Evolutionary conservation across 108 stramenopile species (phyloP), one percentile per base, ranked within the genome.

Genomic region (Cyclotella sp.): DNA sequence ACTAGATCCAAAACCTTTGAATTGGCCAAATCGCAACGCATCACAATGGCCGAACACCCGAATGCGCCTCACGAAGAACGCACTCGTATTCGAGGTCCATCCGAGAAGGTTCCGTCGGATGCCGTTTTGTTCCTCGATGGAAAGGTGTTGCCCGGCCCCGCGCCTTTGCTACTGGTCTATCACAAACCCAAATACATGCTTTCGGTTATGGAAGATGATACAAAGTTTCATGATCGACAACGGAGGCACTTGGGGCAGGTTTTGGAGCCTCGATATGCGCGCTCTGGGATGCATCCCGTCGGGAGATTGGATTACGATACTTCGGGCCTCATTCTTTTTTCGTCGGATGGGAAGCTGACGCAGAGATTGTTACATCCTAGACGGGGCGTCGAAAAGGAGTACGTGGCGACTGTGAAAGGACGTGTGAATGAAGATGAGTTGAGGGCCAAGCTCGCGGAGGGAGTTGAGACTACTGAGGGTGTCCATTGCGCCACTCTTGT

Each of bases 241-340:
- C 44, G 74, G 61, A 90, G 64, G 65, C 86, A 63, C 69, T 61
- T 84, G 12, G 86, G 83, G 21, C 57, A 75, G 15, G 73, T 78
- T 4, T 59, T 76, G 26, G 69, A 60, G 11, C 69, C 70, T 42
- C 63, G 75, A 70, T 83, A 77, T 72, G 81, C 52, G 45, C 82
- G 63, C 40, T 73, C 73, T 72, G 72, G 85, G 12, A 84, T 95
- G 84, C 95, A 96, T 81, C 95, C 95, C 0, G 93, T 93, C 0
- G 95, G 95, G 3, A 74, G 95, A 42, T 63, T 96, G 28, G 95
- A 96, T 77, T 96, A 94, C 76, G 95, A 96, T 54, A 88, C 92
- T 0, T 84, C 87, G 0, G 95, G 95, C 19, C 84, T 95, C 75
- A 79, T 95, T 19, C 68, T 95, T 10, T 95, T 93, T 73, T 87